phyloP scores from a whole-genome alignment of 2,329 filamentous ascomycete genomes.

The Purpureocillium lavendulum region DNA sequence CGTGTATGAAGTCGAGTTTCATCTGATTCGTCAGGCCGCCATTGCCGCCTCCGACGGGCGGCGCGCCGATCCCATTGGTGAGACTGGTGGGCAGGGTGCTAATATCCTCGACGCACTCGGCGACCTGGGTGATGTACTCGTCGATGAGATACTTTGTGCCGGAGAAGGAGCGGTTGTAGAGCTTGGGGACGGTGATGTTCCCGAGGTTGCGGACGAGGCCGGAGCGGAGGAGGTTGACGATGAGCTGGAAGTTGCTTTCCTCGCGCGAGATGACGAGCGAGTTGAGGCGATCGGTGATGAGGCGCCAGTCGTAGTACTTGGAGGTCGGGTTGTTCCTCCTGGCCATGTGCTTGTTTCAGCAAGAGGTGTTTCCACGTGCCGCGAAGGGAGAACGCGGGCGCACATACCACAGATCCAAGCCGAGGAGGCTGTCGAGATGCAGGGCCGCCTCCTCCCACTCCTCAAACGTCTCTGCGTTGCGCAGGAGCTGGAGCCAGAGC shows the following conservation, averaged over 20 bases:
- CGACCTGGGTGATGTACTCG: conserved; percentile 79
- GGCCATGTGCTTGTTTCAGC: too few relatives aligned
- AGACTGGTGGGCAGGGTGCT: conserved; percentile 54
- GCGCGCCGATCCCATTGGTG: conserved; percentile 10
- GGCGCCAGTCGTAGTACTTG: conserved; percentile 75
- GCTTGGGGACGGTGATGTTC: conserved; percentile 72
- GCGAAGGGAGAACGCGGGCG: too few relatives aligned
- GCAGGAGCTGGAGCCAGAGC: conserved; percentile 56
- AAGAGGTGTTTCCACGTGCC: too few relatives aligned
- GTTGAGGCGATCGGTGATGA: conserved; percentile 70
- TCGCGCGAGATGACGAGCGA: conserved; percentile 62
- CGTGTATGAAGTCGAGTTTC: conserved; percentile 79
- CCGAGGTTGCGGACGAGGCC: conserved; percentile 79
- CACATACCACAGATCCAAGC: conserved; percentile 69
- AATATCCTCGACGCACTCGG: conserved; percentile 72
- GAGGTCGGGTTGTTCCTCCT: conserved; percentile 78
- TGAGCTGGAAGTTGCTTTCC: conserved; percentile 60
- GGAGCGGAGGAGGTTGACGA: conserved; percentile 74
- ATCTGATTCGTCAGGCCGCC: conserved; percentile 56
- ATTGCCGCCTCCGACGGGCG: conserved; percentile 24
- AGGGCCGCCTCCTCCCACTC: conserved; percentile 83
- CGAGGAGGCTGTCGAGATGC: conserved; percentile 73
- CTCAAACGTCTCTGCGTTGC: conserved; percentile 62
- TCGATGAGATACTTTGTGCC: conserved; percentile 88
- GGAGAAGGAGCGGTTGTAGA: conserved; percentile 79